Conservation (phyloP, 352 stramenopile species). For the Chrysophaeum taylorii region DNA sequence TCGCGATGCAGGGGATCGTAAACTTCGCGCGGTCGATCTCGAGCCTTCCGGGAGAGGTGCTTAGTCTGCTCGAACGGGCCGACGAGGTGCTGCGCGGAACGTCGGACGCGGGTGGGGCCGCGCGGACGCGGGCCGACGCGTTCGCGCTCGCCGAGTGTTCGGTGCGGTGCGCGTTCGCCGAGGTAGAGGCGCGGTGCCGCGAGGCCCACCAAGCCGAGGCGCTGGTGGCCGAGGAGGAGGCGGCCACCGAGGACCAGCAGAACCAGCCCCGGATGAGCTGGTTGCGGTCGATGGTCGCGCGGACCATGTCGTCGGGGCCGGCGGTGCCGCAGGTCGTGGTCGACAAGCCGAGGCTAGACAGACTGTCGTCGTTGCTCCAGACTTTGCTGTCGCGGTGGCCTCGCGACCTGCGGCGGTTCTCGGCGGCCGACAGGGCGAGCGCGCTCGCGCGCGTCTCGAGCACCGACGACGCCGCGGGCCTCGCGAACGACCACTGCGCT, state of each 20-base stretch:
- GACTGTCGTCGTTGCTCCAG: too few species aligned
- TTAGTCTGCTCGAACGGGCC: neutral
- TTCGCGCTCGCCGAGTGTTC: neutral
- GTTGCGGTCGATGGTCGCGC: neutral
- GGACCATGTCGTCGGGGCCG: neutral
- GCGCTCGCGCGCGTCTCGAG: too few species aligned
- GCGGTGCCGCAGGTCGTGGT: neutral
- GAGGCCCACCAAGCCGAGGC: too few species aligned
- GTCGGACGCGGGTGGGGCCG: neutral
- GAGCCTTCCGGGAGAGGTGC: neutral
- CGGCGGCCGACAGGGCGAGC: too few species aligned
- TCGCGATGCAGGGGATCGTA: too few species aligned
- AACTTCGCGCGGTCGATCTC: too few species aligned
- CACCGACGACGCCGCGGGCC: too few species aligned
- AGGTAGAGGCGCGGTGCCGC: neutral
- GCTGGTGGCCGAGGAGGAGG: neutral
- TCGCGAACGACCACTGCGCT: too few species aligned
- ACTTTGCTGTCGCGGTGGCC: too few species aligned
- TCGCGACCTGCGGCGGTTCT: too few species aligned
- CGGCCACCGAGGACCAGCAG: too few species aligned
- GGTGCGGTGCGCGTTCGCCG: neutral
- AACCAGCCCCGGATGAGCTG: neutral
- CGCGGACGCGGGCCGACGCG: neutral
- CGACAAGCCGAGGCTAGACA: too few species aligned
- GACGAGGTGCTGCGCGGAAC: neutral